Percentiles rank a stretch among this genome's conserved stretches.
These are phyloP conservation scores for Globomyces pollinis-pini DNA, from an alignment of 192 early-diverging fungal species.

Conservation along the genomic window DNA sequence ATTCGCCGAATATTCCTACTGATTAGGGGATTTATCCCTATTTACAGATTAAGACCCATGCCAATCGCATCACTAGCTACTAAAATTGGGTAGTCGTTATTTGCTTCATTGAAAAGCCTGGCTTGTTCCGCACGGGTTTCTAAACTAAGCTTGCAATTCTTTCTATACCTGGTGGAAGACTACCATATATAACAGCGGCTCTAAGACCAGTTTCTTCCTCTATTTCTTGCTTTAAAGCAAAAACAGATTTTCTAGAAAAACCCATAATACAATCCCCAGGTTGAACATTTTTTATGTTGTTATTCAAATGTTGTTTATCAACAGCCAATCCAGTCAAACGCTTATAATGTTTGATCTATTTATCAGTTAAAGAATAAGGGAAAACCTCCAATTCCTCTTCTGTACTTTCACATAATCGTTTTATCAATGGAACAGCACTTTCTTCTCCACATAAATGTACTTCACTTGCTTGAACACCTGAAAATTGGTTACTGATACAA, in stretches of 20 bases:
- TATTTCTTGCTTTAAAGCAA: slow-evolving; percentile 66
- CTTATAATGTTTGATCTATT: slow-evolving; percentile 63
- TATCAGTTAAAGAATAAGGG: too few relatives aligned
- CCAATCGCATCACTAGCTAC: slow-evolving; percentile 95
- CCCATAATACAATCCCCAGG: slow-evolving; percentile 86
- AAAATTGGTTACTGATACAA: slow-evolving; percentile 17
- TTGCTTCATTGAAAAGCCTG: slow-evolving; percentile 77
- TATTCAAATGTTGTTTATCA: slow-evolving; percentile 42
- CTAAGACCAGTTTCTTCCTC: slow-evolving; percentile 63
- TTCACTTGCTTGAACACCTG: slow-evolving; percentile 70
- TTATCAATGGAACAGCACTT: slow-evolving; percentile 72
- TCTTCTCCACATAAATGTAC: slow-evolving; percentile 92
- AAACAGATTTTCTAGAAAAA: slow-evolving; percentile 77
- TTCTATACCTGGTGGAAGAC: slow-evolving; percentile 68
- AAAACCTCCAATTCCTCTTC: slow-evolving; percentile 80
- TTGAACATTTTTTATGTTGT: slow-evolving; percentile 44
- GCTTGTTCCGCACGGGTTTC: slow-evolving; percentile 87
- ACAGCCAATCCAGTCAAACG: slow-evolving; percentile 65
- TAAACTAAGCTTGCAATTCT: too few relatives aligned
- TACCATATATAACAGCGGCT: slow-evolving; percentile 89
- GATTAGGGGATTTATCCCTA: not conserved
- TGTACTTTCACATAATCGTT: slow-evolving; percentile 57
- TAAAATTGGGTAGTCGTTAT: slow-evolving; percentile 68
- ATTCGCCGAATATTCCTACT: slow-evolving; percentile 80
- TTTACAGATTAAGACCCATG: slow-evolving; percentile 91